Conservation (phyloP, 805 yeast species). For the Nakazawaea wickerhamii region DNA sequence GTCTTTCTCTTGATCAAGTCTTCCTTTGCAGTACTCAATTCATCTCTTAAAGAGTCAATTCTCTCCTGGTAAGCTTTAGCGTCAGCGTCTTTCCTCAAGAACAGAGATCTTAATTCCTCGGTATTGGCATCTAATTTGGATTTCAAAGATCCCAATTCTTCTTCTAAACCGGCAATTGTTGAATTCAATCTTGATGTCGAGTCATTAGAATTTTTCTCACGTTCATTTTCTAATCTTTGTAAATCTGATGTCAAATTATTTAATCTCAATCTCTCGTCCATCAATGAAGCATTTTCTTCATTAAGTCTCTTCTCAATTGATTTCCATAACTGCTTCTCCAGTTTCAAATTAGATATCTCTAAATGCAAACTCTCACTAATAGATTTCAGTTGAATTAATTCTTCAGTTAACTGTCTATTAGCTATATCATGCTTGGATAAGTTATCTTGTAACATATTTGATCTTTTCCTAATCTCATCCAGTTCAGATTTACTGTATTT, state of each 20-base stretch:
- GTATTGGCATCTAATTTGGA: constrained; percentile 40
- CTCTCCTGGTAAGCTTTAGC: constrained; percentile 53
- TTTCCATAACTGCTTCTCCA: constrained; percentile 50
- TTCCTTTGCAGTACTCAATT: constrained; percentile 36
- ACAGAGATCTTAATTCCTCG: constrained; percentile 45
- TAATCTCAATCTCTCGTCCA: constrained; percentile 54
- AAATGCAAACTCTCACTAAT: constrained; percentile 36
- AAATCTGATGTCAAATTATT: constrained; percentile 53
- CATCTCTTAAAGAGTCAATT: constrained; percentile 47
- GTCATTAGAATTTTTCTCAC: constrained; percentile 47
- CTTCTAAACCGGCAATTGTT: constrained; percentile 45
- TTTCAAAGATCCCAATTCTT: constrained; percentile 38
- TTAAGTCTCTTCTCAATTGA: constrained; percentile 44
- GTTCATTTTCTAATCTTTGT: constrained; percentile 56
- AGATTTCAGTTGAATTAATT: constrained; percentile 49
- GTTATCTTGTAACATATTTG: constrained; percentile 34
- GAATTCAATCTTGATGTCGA: constrained; percentile 42
- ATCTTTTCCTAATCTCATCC: constrained; percentile 35
- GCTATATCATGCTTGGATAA: constrained; percentile 42
- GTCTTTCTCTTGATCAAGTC: constrained; percentile 36
- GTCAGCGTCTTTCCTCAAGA: constrained; percentile 52
- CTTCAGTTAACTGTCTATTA: constrained; percentile 45
- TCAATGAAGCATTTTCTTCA: constrained; percentile 45
- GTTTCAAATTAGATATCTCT: constrained; percentile 41
- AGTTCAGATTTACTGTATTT: constrained; percentile 40